Conservation (phyloP, 371 early-diverging fungal genomes). For the Quaeritorhiza haematococci region DNA sequence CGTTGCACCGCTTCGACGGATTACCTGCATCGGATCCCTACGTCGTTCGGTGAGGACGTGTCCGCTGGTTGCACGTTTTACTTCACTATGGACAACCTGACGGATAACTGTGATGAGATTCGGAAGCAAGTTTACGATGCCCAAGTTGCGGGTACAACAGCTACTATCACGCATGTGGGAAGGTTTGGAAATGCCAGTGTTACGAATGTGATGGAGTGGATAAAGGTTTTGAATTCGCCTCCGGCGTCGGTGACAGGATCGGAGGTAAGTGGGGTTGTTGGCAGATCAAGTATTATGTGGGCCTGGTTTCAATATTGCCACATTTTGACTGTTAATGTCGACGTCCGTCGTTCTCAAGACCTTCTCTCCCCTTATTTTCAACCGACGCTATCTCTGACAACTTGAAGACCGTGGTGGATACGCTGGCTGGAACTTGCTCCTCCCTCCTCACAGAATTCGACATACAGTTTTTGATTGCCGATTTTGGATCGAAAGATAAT, state of each 20-base stretch:
- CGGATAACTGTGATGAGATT: conserved; percentile 8
- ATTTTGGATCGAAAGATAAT: conserved; percentile 15
- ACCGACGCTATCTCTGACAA: background rate
- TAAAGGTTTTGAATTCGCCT: conserved; percentile 10
- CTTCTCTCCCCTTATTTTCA: background rate
- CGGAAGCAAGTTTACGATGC: conserved; percentile 10
- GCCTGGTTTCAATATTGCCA: too few species aligned
- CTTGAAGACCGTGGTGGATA: background rate
- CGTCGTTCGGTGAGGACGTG: conserved; percentile 28
- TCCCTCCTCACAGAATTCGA: conserved; percentile 26
- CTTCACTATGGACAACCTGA: conserved; percentile 8
- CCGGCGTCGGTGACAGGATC: conserved; percentile 2
- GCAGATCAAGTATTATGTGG: too few species aligned
- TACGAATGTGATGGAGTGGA: conserved; percentile 23
- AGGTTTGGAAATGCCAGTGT: conserved; percentile 30
- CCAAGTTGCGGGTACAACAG: conserved; percentile 16
- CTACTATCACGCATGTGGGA: conserved; percentile 19
- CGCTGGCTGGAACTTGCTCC: conserved; percentile 21
- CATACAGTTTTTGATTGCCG: conserved; percentile 22
- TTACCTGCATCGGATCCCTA: conserved; percentile 6
- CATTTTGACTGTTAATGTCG: too few species aligned
- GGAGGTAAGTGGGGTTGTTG: background rate
- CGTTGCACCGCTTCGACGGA: conserved; percentile 5
- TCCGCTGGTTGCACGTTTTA: conserved; percentile 29
- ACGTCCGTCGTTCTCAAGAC: too few species aligned